A percentile compares a stretch with the other conserved stretches of the same genome.
Conservation (phyloP, 495 filamentous ascomycete species). For the Penicillium salamii region DNA sequence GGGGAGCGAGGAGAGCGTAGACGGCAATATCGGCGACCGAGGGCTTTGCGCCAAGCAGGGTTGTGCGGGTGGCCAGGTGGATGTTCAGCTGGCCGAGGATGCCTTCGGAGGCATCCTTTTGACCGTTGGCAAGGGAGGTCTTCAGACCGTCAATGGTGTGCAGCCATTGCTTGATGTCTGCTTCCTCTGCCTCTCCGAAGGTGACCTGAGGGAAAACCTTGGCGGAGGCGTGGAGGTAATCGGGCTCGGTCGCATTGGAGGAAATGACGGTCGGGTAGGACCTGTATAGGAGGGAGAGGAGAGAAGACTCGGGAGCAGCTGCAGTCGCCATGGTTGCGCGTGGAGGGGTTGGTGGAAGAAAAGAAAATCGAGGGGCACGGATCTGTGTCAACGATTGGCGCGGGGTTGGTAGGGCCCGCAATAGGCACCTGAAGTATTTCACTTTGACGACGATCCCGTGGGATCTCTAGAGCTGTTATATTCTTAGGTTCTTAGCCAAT, state of each 20-base stretch:
- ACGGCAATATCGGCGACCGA: constrained; percentile 85
- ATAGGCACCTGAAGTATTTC: constrained; percentile 27
- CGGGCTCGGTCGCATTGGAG: constrained; percentile 48
- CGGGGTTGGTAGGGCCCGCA: constrained; percentile 36
- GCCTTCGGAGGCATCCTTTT: constrained; percentile 46
- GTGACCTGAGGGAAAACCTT: constrained; percentile 64
- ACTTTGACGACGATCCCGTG: constrained; percentile 32
- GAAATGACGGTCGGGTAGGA: constrained; percentile 51
- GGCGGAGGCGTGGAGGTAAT: constrained; percentile 47
- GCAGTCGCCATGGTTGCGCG: constrained; percentile 49
- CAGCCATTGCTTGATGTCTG: constrained; percentile 86
- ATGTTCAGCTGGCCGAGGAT: constrained; percentile 75
- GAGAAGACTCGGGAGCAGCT: constrained; percentile 47
- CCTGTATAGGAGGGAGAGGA: constrained; percentile 52
- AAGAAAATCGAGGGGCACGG: constrained; percentile 36
- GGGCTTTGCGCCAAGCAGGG: constrained; percentile 84
- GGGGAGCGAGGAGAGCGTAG: constrained; percentile 75
- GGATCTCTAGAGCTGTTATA: constrained; percentile 18
- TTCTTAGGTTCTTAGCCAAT: no score
- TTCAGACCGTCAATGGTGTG: constrained; percentile 68
- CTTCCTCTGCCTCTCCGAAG: constrained; percentile 73
- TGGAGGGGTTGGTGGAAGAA: constrained; percentile 28
- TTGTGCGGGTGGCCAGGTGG: constrained; percentile 84
- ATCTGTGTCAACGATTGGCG: constrained; percentile 30
- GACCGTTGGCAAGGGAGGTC: constrained; percentile 52